phyloP scores from a whole-genome alignment of 192 early-diverging fungal genomes.

The Podila clonocystis region DNA sequence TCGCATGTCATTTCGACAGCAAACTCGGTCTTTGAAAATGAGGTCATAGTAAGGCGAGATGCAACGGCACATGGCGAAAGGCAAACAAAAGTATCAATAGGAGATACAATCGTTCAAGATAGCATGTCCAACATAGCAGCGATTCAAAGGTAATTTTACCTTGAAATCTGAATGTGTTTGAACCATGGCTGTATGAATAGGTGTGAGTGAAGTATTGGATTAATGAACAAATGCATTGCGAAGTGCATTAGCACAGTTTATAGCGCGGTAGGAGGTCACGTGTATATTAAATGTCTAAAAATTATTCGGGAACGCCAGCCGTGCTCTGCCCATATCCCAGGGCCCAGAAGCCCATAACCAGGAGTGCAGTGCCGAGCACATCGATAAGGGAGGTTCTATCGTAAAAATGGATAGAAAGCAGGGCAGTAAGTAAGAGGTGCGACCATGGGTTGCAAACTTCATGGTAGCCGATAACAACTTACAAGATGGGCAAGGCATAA shows the following conservation, averaged over 20 bases:
- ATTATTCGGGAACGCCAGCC: not conserved
- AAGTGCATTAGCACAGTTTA: no score
- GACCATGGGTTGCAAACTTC: conserved; percentile 8
- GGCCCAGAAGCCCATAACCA: conserved; percentile 56
- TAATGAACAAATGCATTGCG: no score
- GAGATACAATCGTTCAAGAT: not conserved
- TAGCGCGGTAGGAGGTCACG: no score
- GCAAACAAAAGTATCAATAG: not conserved
- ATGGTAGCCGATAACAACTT: conserved; percentile 30
- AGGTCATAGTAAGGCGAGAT: not conserved
- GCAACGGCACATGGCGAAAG: not conserved
- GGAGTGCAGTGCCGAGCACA: conserved; percentile 72
- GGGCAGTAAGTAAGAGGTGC: not conserved
- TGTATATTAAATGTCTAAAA: not conserved
- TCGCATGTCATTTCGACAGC: conserved; percentile 90
- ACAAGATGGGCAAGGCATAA: conserved; percentile 71
- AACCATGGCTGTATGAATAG: conserved; percentile 21
- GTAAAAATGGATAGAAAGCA: not conserved
- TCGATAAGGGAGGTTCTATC: conserved; percentile 77
- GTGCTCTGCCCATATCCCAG: conserved; percentile 30
- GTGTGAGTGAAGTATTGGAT: conserved; percentile 2
- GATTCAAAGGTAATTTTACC: conserved; percentile 5
- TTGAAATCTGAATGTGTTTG: conserved; percentile 32
- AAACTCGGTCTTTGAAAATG: conserved; percentile 71
- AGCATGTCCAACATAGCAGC: not conserved